These are phyloP conservation scores for Coix lacrymajobi DNA, from an alignment of 176 grass and related monocot species.

Conservation along the genomic window DNA sequence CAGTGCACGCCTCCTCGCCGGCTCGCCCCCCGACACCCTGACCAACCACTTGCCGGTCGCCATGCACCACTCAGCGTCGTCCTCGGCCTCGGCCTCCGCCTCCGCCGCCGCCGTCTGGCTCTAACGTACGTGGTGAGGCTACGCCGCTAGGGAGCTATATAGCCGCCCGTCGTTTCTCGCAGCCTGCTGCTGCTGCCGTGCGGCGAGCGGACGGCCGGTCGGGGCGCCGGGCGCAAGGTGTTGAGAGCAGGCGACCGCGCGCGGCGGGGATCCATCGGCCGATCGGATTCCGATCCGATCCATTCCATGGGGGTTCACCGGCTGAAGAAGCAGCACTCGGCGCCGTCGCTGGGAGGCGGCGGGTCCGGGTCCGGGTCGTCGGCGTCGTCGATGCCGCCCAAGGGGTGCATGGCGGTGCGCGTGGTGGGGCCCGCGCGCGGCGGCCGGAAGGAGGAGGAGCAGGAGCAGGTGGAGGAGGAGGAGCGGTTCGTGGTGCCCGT, in stretches of 20 bases:
- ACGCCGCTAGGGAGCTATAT: no score
- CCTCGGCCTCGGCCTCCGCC: background rate
- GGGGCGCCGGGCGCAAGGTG: no score
- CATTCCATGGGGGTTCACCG: slow-evolving; percentile 33
- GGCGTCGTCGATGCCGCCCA: slow-evolving; percentile 44
- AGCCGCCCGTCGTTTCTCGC: no score
- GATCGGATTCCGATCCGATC: background rate
- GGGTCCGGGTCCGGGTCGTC: background rate
- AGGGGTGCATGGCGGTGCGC: slow-evolving; percentile 81
- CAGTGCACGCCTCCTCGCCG: no score
- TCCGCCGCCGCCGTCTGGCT: no score
- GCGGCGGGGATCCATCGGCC: background rate
- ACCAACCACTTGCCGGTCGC: background rate
- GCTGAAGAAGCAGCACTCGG: slow-evolving; percentile 48
- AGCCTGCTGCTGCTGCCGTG: no score
- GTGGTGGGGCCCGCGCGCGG: slow-evolving; percentile 48
- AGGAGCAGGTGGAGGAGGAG: slow-evolving; percentile 42
- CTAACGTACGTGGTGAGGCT: background rate
- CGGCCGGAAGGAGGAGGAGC: slow-evolving; percentile 23
- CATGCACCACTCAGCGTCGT: background rate
- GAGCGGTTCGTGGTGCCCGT: slow-evolving; percentile 77
- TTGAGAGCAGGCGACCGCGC: background rate
- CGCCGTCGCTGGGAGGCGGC: slow-evolving; percentile 3
- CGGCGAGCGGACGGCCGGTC: no score
- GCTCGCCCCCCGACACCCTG: background rate